A percentile compares a stretch with the other conserved stretches of the same genome.
phyloP scores from a whole-genome alignment of 2,329 filamentous ascomycete genomes.

The Aspergillus calidoustus region DNA sequence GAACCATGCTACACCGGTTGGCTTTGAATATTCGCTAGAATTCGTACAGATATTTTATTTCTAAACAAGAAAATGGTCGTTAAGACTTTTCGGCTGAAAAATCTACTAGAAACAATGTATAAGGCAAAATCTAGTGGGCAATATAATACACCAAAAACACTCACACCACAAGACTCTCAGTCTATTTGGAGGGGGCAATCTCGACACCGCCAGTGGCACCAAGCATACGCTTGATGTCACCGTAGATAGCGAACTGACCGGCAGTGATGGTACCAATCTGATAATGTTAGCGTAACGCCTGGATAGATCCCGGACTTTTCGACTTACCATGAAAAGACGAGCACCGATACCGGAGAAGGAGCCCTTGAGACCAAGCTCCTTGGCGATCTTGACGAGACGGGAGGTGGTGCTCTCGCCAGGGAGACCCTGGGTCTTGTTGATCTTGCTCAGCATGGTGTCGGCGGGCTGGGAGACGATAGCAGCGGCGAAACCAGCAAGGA shows the following conservation, averaged over 20 bases:
- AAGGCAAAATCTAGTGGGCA: slow-evolving; percentile 25
- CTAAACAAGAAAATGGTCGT: slow-evolving; percentile 11
- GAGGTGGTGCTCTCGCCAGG: slow-evolving; percentile 82
- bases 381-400: slow-evolving; percentile 84
- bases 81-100: slow-evolving; percentile 22
- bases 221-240: slow-evolving; percentile 70
- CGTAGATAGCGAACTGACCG: slow-evolving; percentile 89
- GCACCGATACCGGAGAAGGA: slow-evolving; percentile 82
- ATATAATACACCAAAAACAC: slow-evolving; percentile 30
- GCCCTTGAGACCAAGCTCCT: slow-evolving; percentile 80
- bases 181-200: slow-evolving; percentile 56
- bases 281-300: slow-evolving; percentile 30
- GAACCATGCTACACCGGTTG: too few relatives aligned
- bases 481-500: slow-evolving; percentile 85
- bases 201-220: slow-evolving; percentile 78
- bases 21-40: too few relatives aligned
- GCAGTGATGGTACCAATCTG: slow-evolving; percentile 71
- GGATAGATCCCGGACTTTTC: slow-evolving; percentile 20
- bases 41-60: slow-evolving; percentile 12
- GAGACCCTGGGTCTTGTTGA: slow-evolving; percentile 91
- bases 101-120: slow-evolving; percentile 26
- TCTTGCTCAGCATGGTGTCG: slow-evolving; percentile 93
- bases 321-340: slow-evolving; percentile 68
- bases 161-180: slow-evolving; percentile 17
- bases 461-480: slow-evolving; percentile 86